A percentile compares a stretch with the other conserved stretches of the same genome.
phyloP scores from a whole-genome alignment of 2,329 filamentous ascomycete species.

The Hypoxylon sp. region DNA sequence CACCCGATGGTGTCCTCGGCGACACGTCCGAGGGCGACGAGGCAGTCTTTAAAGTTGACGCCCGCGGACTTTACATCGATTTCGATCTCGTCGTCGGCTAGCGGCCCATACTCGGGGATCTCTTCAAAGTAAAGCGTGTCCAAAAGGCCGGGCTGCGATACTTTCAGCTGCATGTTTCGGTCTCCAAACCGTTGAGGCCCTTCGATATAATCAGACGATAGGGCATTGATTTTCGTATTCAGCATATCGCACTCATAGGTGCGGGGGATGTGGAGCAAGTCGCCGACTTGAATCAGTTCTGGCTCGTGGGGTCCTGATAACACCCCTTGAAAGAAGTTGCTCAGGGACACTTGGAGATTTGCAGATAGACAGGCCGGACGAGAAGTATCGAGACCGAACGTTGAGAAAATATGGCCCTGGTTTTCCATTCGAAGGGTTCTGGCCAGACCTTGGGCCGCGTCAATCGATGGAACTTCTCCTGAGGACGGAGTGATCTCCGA shows the following conservation, averaged over 20 bases:
- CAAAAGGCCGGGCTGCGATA: background rate
- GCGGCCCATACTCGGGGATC: background rate
- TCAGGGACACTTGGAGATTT: background rate
- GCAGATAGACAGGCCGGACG: background rate
- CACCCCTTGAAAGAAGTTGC: slow-evolving; percentile 2
- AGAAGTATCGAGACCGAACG: background rate
- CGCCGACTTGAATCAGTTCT: slow-evolving; percentile 5
- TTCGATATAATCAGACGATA: slow-evolving; percentile 1
- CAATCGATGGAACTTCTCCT: background rate
- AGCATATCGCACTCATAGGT: slow-evolving; percentile 5
- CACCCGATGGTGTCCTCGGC: slow-evolving; percentile 3
- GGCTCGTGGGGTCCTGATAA: slow-evolving; percentile 1
- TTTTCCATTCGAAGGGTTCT: slow-evolving; percentile 10
- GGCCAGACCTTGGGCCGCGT: background rate
- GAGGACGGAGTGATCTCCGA: background rate
- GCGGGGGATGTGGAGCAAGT: slow-evolving; percentile 3
- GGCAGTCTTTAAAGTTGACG: slow-evolving; percentile 19
- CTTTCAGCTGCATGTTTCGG: background rate
- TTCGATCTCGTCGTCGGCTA: slow-evolving; percentile 8
- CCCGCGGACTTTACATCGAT: slow-evolving; percentile 13
- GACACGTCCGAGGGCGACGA: slow-evolving; percentile 10
- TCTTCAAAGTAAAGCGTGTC: slow-evolving; percentile 21
- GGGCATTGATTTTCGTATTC: background rate
- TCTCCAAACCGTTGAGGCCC: background rate
- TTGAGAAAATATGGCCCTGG: slow-evolving; percentile 2